These are phyloP conservation scores for Globisporangium camurandrum DNA, from an alignment of 352 stramenopile species.

Conservation along the genomic window DNA sequence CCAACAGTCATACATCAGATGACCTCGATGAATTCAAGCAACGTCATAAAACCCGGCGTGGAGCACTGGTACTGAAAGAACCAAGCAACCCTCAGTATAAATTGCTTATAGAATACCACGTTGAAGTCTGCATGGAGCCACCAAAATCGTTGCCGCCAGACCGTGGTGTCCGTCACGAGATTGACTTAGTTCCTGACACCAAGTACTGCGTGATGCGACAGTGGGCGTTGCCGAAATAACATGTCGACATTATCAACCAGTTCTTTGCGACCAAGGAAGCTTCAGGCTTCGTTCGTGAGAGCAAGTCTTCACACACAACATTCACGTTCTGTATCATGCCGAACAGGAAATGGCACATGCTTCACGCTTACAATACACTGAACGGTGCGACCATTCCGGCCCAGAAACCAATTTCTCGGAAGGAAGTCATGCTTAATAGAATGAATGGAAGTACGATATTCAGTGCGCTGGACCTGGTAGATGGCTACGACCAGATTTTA, in stretches of 20 bases:
- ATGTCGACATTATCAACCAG: constrained; percentile 15
- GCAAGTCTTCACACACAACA: constrained; percentile 13
- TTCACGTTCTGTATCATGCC: constrained; percentile 22
- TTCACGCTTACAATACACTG: constrained; percentile 30
- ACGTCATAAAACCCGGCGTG: no score
- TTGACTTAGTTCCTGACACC: constrained; percentile 14
- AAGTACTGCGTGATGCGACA: constrained; percentile 25
- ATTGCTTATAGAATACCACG: no score
- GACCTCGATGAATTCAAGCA: no score
- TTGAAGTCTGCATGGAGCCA: no score
- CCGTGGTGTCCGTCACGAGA: constrained; percentile 18
- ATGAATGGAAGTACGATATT: constrained; percentile 24
- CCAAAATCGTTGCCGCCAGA: constrained; percentile 8
- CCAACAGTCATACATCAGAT: no score
- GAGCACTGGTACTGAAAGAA: no score
- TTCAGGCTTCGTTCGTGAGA: constrained; percentile 13
- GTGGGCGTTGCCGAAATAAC: constrained; percentile 17
- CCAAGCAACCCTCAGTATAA: no score
- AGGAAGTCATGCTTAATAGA: constrained; percentile 17
- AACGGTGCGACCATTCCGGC: constrained; percentile 20
- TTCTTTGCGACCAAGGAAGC: constrained; percentile 13
- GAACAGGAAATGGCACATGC: constrained; percentile 15
- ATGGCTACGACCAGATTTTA: constrained; percentile 25
- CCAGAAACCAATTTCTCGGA: constrained; percentile 22
- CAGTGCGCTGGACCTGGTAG: constrained; percentile 18